phyloP scores from a whole-genome alignment of 768 basidiomycete species.

The Lyophyllum semitale region DNA sequence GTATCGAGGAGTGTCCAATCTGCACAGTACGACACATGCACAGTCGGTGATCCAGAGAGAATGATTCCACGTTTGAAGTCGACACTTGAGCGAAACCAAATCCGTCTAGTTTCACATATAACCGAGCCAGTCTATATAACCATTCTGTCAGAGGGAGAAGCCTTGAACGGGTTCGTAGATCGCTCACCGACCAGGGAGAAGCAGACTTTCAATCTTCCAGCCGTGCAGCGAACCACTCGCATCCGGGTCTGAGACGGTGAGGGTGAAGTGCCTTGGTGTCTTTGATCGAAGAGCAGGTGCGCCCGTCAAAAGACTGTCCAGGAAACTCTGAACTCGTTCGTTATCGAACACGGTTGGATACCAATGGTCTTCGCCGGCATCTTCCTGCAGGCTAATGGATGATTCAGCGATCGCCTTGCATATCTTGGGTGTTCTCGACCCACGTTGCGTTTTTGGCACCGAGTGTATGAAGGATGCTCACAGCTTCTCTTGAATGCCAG shows the following conservation, averaged over 20 bases:
- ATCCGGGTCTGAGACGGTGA: constrained; percentile 70
- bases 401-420: neutral
- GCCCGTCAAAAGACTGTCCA: constrained; percentile 36
- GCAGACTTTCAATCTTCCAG: constrained; percentile 60
- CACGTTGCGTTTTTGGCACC: constrained; percentile 57
- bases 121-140: constrained; percentile 35
- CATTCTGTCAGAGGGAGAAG: neutral
- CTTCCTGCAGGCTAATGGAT: constrained; percentile 58
- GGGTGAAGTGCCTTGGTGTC: constrained; percentile 49
- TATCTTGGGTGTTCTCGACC: neutral
- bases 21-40: constrained; percentile 16
- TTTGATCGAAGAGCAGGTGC: constrained; percentile 8
- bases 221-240: constrained; percentile 76
- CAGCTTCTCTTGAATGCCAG: constrained; percentile 76
- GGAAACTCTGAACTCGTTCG: constrained; percentile 53
- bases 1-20: constrained; percentile 17
- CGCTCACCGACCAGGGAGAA: constrained; percentile 66
- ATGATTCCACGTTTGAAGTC: constrained; percentile 32
- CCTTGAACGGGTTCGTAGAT: neutral
- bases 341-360: constrained; percentile 62
- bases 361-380: constrained; percentile 68
- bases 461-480: constrained; percentile 56
- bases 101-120: constrained; percentile 28
- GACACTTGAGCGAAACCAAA: constrained; percentile 18
- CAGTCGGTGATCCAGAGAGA: constrained; percentile 26